Evolutionary conservation across 768 basidiomycete genomes (phyloP).

Genomic region (Chalciporus pseudorubinellus): DNA sequence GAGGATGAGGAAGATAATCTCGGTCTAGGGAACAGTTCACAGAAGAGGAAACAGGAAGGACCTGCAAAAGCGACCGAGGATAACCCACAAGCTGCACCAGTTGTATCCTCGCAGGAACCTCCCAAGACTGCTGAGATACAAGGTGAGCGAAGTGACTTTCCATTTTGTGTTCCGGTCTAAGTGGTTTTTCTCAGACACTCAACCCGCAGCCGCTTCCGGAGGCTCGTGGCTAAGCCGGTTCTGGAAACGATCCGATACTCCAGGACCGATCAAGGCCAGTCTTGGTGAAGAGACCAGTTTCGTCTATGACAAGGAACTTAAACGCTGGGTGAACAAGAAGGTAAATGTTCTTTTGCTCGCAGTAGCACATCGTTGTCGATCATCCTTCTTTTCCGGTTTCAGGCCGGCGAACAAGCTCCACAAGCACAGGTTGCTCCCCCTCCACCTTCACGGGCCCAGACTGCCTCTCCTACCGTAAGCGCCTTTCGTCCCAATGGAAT

Average conservation of each 20-base stretch:
- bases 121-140: slow-evolving; percentile 27
- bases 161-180: background rate
- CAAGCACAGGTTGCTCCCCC: slow-evolving; percentile 59
- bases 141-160: slow-evolving; percentile 22
- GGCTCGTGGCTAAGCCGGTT: slow-evolving; percentile 81
- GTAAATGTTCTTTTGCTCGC: slow-evolving; percentile 36
- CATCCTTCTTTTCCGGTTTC: background rate
- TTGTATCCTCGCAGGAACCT: slow-evolving; percentile 6
- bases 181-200: slow-evolving; percentile 2
- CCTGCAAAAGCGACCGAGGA: slow-evolving; percentile 30
- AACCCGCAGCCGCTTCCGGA: slow-evolving; percentile 31
- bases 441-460: slow-evolving; percentile 83
- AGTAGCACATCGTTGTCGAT: background rate
- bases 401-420: slow-evolving; percentile 57
- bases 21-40: slow-evolving; percentile 78
- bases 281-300: slow-evolving; percentile 89
- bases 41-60: slow-evolving; percentile 33
- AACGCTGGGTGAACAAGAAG: slow-evolving; percentile 95
- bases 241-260: slow-evolving; percentile 67
- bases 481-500: slow-evolving; percentile 35
- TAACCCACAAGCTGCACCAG: slow-evolving; percentile 18
- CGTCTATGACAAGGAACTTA: slow-evolving; percentile 92
- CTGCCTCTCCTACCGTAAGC: slow-evolving; percentile 70
- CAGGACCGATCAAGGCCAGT: slow-evolving; percentile 84
- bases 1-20: slow-evolving; percentile 80